Evolutionary conservation across 306 rosid species (phyloP).

Genomic region (Urtica urens): DNA sequence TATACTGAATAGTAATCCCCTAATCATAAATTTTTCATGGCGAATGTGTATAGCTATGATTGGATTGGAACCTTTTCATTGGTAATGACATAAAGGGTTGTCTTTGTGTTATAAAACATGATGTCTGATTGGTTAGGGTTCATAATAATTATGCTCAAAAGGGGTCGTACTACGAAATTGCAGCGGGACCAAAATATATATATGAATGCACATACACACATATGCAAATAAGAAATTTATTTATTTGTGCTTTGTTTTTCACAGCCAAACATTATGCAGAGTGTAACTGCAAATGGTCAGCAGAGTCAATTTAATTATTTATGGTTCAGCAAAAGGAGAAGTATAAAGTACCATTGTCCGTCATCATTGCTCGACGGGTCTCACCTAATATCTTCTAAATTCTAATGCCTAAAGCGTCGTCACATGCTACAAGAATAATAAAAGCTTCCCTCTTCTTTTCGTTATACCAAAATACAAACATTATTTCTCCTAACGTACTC

Average conservation of each 20-base stretch:
- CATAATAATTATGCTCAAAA: constrained; percentile 46
- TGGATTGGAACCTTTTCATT: constrained; percentile 35
- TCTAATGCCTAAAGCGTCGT: constrained; percentile 22
- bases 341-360: constrained; percentile 11
- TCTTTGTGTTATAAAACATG: constrained; percentile 41
- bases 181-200: constrained; percentile 15
- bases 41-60: constrained; percentile 20
- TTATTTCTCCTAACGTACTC: background rate
- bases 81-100: constrained; percentile 68
- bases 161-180: constrained; percentile 45
- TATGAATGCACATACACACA: constrained; percentile 22
- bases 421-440: constrained; percentile 29
- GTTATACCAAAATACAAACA: constrained; percentile 1
- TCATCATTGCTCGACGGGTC: constrained; percentile 41
- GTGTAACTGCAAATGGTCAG: too few species aligned
- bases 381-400: constrained; percentile 31
- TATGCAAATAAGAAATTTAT: background rate
- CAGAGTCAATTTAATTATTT: background rate
- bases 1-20: constrained; percentile 9
- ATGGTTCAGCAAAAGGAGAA: constrained; percentile 16
- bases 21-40: constrained; percentile 6
- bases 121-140: constrained; percentile 27
- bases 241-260: background rate
- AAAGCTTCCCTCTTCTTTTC: constrained; percentile 22
- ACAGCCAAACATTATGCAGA: too few species aligned